A percentile compares a stretch with the other conserved stretches of the same genome.
phyloP scores from a whole-genome alignment of 176 grass and related monocot species.

The Musa troglodytarum region DNA sequence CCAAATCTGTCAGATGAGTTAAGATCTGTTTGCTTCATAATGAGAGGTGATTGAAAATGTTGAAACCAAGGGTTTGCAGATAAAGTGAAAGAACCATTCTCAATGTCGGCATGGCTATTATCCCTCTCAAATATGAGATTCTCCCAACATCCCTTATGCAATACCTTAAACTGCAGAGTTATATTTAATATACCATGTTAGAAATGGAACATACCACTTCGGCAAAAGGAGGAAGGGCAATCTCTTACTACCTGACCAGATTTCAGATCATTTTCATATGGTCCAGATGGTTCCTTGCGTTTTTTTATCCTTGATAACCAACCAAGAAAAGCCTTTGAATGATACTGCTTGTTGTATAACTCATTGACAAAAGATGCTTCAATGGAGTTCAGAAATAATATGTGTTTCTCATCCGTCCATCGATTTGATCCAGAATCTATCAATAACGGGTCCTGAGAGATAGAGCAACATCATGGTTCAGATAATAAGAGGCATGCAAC shows the following conservation, averaged over 20 bases:
- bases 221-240: background rate
- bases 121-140: slow-evolving; percentile 36
- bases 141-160: slow-evolving; percentile 42
- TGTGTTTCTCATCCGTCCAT: slow-evolving; percentile 88
- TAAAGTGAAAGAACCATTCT: slow-evolving; percentile 19
- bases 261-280: slow-evolving; percentile 20
- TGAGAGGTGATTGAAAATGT: slow-evolving; percentile 35
- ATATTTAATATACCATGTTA: slow-evolving; percentile 6
- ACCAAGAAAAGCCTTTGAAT: slow-evolving; percentile 31
- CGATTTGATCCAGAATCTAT: slow-evolving; percentile 36
- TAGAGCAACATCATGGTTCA: slow-evolving; percentile 16
- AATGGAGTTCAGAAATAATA: slow-evolving; percentile 56
- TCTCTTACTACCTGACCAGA: slow-evolving; percentile 2
- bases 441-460: slow-evolving; percentile 34
- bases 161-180: slow-evolving; percentile 51
- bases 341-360: slow-evolving; percentile 29
- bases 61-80: slow-evolving; percentile 51
- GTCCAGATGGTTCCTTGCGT: slow-evolving; percentile 7
- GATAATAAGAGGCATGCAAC: slow-evolving; percentile 4
- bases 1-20: slow-evolving; percentile 4
- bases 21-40: slow-evolving; percentile 8
- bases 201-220: background rate
- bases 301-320: slow-evolving; percentile 24
- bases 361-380: slow-evolving; percentile 63
- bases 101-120: slow-evolving; percentile 12